A percentile compares a stretch with the other conserved stretches of the same genome.
Evolutionary conservation across 331 rosid species (phyloP).

Genomic region (Erythrophleum ivorense): DNA sequence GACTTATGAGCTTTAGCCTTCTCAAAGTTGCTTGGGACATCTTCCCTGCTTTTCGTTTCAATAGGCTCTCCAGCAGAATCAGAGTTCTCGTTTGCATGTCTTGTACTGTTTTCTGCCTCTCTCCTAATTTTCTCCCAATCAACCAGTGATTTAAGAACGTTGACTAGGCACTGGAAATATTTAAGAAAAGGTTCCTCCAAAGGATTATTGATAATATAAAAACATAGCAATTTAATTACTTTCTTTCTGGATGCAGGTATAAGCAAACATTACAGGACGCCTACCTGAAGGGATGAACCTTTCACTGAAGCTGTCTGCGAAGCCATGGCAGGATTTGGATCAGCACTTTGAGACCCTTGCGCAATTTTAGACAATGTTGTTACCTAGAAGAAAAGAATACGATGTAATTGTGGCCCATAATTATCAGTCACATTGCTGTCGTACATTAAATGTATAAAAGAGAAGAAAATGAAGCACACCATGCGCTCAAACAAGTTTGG

Average conservation of each 20-base stretch:
- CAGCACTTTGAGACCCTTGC: conserved; percentile 77
- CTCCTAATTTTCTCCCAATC: conserved; percentile 81
- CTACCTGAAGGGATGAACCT: conserved; percentile 94
- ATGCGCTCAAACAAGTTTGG: conserved; percentile 93
- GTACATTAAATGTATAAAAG: conserved; percentile 9
- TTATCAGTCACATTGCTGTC: too few relatives aligned
- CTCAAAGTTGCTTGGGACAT: conserved; percentile 71
- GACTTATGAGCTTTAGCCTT: conserved; percentile 95
- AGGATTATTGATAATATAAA: conserved; percentile 32
- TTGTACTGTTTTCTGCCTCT: conserved; percentile 56
- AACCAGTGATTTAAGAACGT: too few relatives aligned
- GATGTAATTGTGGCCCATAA: background rate
- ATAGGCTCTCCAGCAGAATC: conserved; percentile 59
- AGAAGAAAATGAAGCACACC: conserved; percentile 52
- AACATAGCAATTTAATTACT: conserved; percentile 25
- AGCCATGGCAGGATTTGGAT: conserved; percentile 69
- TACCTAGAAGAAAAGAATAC: conserved; percentile 60
- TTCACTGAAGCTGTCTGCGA: conserved; percentile 77
- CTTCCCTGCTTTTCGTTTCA: conserved; percentile 70
- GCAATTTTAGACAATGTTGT: conserved; percentile 84
- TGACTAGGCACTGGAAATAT: conserved; percentile 81
- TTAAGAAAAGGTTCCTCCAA: conserved; percentile 44
- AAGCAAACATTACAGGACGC: conserved; percentile 42
- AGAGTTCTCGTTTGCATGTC: conserved; percentile 57
- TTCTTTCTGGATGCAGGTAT: conserved; percentile 29